Evolutionary conservation across 129 eudicot genomes (phyloP), one percentile per base, ranked within the genome.

Genomic region (Pulicaria dysenterica): DNA sequence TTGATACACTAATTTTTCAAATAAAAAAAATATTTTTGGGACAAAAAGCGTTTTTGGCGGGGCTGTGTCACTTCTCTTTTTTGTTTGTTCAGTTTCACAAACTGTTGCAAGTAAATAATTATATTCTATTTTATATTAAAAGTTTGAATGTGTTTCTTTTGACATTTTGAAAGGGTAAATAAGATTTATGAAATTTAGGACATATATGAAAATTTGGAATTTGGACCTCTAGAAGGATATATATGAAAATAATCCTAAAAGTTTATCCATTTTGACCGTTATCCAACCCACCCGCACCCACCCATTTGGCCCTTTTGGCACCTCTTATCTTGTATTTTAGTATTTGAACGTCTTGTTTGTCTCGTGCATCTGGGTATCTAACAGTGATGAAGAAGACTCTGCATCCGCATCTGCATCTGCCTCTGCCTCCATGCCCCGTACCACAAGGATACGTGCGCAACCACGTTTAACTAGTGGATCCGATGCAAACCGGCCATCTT

Each of bases 381-480:
- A 66, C 82, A 94, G 98, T 66, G 99, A 94, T 47, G 98, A 94
- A 79, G 98, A 94, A 84, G 98, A 94, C 80, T 80, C 96, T 31
- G 86, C 95, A 43, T 82, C 95, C 41, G 92, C 89, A 50, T 70
- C 84, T 24, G 31, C 31, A 24, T 82, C 95, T 46, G 92, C 87
- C 51, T 82, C 95, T 46, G 92, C 87, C 51, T 73, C 84, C 4
- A 59, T 70, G 57, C 48, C 95, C 17, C 86, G 74, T 67, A 67
- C 70, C 54, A 69, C 34, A 37, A 72, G 86, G 73, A 75, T 69
- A 39, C 83, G 41, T 7, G 51, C 87, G 19, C 90, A 75, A 60
- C 82, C 97, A 39, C 64, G 76, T 56, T 64, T 82, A 58, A 72
- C 86, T 6, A 87, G 84, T 50, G 95, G 89, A 31, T 78, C 93